phyloP scores from a whole-genome alignment of 2,329 filamentous ascomycete species.

The Cladophialophora psammophila region DNA sequence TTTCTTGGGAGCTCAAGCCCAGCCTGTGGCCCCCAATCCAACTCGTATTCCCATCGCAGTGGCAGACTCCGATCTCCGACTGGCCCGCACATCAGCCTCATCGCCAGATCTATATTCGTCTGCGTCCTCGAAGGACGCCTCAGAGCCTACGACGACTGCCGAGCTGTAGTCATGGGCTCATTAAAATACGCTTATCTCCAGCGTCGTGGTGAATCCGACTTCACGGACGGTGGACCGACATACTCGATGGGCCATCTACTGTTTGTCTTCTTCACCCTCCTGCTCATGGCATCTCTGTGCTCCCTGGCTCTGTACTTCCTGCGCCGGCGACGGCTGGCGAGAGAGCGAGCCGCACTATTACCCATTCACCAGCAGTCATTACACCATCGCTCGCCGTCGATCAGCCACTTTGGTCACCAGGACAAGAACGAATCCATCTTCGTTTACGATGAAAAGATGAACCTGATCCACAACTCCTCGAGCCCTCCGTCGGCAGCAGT shows the following conservation, averaged over 20 bases:
- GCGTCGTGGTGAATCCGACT: conserved; percentile 40
- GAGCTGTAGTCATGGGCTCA: conserved; percentile 28
- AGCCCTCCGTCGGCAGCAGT: conserved; percentile 82
- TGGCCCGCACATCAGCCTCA: conserved; percentile 31
- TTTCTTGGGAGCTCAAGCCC: not conserved
- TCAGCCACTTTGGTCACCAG: conserved; percentile 56
- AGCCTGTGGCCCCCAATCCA: conserved; percentile 24
- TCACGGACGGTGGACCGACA: conserved; percentile 52
- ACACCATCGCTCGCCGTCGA: conserved; percentile 65
- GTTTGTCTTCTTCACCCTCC: conserved; percentile 78
- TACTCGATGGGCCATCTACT: conserved; percentile 77
- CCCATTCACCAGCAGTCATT: conserved; percentile 71
- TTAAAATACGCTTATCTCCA: conserved; percentile 26
- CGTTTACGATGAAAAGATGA: conserved; percentile 80
- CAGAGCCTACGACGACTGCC: conserved; percentile 20
- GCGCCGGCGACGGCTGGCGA: conserved; percentile 69
- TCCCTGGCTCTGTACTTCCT: conserved; percentile 74
- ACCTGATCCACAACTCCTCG: conserved; percentile 76
- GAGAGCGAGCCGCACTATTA: conserved; percentile 62
- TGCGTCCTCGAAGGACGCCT: conserved; percentile 32
- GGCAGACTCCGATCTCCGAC: conserved; percentile 30
- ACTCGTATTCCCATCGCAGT: conserved; percentile 25
- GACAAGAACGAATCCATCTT: conserved; percentile 73
- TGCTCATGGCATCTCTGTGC: conserved; percentile 74
- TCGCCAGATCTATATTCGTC: conserved; percentile 33